A percentile compares a stretch with the other conserved stretches of the same genome.
phyloP scores from a whole-genome alignment of 305 asterid genomes.

The Solanum chacoense region DNA sequence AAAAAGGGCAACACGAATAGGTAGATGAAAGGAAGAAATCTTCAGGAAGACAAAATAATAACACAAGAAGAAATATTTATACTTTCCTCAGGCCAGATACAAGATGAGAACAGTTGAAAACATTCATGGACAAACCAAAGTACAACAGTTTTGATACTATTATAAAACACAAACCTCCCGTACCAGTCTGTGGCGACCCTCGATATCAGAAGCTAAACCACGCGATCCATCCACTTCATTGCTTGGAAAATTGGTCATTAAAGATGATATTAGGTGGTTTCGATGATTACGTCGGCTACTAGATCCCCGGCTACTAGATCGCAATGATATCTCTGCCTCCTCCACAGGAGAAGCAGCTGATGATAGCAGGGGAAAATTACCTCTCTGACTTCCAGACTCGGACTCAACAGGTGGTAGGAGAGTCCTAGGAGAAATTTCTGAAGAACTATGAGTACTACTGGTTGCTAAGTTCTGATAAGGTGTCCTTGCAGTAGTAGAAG shows the following conservation, averaged over 20 bases:
- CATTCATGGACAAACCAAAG: neutral
- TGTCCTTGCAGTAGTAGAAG: slow-evolving; percentile 34
- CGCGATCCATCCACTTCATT: slow-evolving; percentile 46
- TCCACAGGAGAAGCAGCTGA: slow-evolving; percentile 39
- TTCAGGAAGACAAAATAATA: neutral
- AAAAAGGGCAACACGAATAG: neutral
- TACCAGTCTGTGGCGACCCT: slow-evolving; percentile 73
- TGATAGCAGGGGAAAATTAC: slow-evolving; percentile 33
- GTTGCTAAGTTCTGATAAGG: slow-evolving; percentile 38
- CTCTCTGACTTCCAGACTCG: slow-evolving; percentile 47
- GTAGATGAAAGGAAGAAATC: neutral
- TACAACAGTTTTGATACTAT: neutral
- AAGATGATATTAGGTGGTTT: slow-evolving; percentile 31
- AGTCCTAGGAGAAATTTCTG: slow-evolving; percentile 43
- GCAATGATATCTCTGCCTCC: slow-evolving; percentile 33
- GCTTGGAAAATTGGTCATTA: slow-evolving; percentile 34
- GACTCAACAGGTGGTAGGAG: slow-evolving; percentile 34
- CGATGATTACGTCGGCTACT: slow-evolving; percentile 37
- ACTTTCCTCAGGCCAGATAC: neutral
- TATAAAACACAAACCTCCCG: slow-evolving; percentile 9
- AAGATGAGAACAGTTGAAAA: neutral
- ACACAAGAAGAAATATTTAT: neutral
- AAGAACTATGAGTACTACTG: slow-evolving; percentile 31
- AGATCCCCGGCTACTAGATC: slow-evolving; percentile 27
- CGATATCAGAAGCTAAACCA: slow-evolving; percentile 48